Evolutionary conservation across 345 rosid genomes (phyloP), one percentile per base, ranked within the genome.

Genomic region (Linum trigynum): DNA sequence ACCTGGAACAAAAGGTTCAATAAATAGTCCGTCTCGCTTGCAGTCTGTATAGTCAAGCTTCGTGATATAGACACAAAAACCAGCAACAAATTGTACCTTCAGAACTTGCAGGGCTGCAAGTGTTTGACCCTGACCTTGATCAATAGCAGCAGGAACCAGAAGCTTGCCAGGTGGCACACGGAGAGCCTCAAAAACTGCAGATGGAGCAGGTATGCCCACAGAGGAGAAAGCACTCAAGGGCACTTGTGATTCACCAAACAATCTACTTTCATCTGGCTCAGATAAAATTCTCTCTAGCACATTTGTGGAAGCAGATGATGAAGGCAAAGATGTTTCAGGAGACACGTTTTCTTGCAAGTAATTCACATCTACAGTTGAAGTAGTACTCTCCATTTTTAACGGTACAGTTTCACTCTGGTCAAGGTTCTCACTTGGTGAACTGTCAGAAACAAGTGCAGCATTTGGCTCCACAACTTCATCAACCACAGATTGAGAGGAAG

Each of bases 61-160:
- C 48, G 2, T 5, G 7, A 23, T 23, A 23, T 23, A 23, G 32
- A 23, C 32, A 11, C 17, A 6, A 68, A 5, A 35, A 40, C 6
- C n/a, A 57, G 32, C 32, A 23, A 23, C 32, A 36, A n/a, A 17
- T 55, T 59, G 63, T 75, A 94, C 99, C 97, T 88, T 94, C 77
- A 86, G 68, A 72, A 77, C 87, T 77, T 94, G 99, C 77, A 94
- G 75, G 35, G 97, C 97, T 38, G 91, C 76, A 39, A 88, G 67
- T 68, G 96, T 92, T 75, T 94, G 97, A 68, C 91, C 82, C 71
- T 94, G 99, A 66, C 86, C 82, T 74, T 86, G 97, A 87, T 94
- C 97, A 57, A 90, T 82, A 69, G 78, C 77, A 50, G 89, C 84
- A 45, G 88, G 90, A 72, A 94, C 85, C 73, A 94, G 74, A 78